phyloP scores from a whole-genome alignment of 2,329 filamentous ascomycete species.

The Beauveria medogensis region DNA sequence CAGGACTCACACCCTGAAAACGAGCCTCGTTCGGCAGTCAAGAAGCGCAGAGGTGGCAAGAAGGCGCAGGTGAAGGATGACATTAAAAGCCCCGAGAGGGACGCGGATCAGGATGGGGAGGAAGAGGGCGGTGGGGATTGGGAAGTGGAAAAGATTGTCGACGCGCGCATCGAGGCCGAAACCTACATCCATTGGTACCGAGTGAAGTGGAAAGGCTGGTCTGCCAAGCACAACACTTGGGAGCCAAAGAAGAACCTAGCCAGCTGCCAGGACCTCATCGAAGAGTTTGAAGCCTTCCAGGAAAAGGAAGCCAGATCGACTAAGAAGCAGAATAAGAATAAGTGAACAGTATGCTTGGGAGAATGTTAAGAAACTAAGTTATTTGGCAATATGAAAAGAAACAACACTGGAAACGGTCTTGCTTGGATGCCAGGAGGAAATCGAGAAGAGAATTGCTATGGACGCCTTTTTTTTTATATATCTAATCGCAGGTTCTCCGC shows the following conservation, averaged over 20 bases:
- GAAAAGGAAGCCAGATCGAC: background rate
- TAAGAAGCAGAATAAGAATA: background rate
- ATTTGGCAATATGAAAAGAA: background rate
- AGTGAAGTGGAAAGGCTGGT: conserved; percentile 47
- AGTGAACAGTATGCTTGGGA: background rate
- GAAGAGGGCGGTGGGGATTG: conserved; percentile 25
- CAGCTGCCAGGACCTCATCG: conserved; percentile 29
- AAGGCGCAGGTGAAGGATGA: background rate
- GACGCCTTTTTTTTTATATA: background rate
- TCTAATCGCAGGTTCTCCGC: background rate
- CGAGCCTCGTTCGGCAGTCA: background rate
- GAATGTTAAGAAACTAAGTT: background rate
- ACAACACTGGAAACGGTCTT: background rate
- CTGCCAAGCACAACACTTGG: conserved; percentile 41
- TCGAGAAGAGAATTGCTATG: background rate
- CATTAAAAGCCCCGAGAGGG: conserved; percentile 11
- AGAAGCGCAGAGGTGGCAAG: background rate
- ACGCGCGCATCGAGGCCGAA: conserved; percentile 28
- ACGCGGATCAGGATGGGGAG: conserved; percentile 11
- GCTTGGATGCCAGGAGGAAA: background rate
- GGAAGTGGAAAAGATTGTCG: conserved; percentile 41
- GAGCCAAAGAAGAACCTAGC: conserved; percentile 39
- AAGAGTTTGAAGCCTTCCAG: conserved; percentile 24
- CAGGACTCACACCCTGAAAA: background rate
- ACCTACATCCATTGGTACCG: conserved; percentile 34